These are phyloP conservation scores for Penicillium sp. DNA, from an alignment of 2,329 filamentous ascomycete species.

Conservation along the genomic window DNA sequence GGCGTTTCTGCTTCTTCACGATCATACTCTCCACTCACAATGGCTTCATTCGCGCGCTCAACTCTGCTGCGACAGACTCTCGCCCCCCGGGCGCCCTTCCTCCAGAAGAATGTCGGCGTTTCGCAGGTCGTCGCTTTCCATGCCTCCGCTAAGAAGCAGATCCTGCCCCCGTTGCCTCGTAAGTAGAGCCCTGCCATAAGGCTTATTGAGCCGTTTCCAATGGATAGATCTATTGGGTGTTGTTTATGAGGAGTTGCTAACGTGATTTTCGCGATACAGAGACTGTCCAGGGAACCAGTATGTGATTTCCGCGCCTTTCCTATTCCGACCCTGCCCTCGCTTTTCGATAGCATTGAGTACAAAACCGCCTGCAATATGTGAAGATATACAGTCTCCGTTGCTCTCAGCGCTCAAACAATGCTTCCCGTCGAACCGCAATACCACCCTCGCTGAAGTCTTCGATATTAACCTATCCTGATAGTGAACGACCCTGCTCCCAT, in stretches of 20 bases:
- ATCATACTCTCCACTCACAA: conserved; percentile 29
- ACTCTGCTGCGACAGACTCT: conserved; percentile 40
- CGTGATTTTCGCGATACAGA: conserved; percentile 52
- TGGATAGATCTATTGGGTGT: not conserved
- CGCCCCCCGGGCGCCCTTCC: conserved; percentile 36
- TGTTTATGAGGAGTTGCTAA: conserved; percentile 44
- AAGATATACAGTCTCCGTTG: not conserved
- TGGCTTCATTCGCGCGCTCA: conserved; percentile 45
- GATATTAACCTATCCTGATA: conserved; percentile 34
- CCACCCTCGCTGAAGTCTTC: not conserved
- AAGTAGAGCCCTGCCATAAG: conserved; percentile 43
- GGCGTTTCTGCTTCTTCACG: conserved; percentile 17
- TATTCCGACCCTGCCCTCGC: conserved; percentile 5
- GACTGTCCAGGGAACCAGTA: conserved; percentile 73
- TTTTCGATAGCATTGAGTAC: conserved; percentile 1
- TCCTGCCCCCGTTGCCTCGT: conserved; percentile 85
- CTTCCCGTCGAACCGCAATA: not conserved
- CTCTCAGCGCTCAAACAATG: not conserved
- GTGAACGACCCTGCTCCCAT: conserved; percentile 85
- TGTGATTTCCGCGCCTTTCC: conserved; percentile 25
- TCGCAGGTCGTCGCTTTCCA: conserved; percentile 78
- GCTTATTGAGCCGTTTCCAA: not conserved
- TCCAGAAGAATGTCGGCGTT: conserved; percentile 37
- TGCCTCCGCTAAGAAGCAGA: conserved; percentile 70
- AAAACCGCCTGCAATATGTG: not conserved